phyloP scores from a whole-genome alignment of 176 grass and related monocot genomes.

The Cocos nucifera region DNA sequence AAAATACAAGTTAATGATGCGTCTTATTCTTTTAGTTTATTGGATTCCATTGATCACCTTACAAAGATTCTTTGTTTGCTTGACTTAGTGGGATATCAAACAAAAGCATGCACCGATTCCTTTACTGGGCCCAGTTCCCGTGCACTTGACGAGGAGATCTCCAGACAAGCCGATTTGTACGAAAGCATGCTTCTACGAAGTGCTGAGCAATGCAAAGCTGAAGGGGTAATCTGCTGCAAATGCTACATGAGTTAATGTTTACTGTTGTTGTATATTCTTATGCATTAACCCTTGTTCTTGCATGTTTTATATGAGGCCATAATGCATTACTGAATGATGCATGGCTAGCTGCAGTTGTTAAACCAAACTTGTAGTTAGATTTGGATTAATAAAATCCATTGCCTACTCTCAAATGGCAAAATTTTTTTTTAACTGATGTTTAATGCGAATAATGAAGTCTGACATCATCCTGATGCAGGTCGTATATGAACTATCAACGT shows the following conservation, averaged over 20 bases:
- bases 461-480: no score
- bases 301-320: no score
- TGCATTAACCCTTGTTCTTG: no score
- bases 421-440: no score
- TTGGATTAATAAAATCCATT: no score
- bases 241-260: not conserved
- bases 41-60: not conserved
- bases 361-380: no score
- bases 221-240: slow-evolving; percentile 23
- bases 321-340: no score
- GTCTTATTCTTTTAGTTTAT: not conserved
- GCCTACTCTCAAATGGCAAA: no score
- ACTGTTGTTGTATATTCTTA: slow-evolving; percentile 1
- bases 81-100: slow-evolving; percentile 56
- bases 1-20: not conserved
- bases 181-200: slow-evolving; percentile 31
- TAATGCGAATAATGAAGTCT: no score
- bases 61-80: slow-evolving; percentile 7
- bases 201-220: slow-evolving; percentile 30
- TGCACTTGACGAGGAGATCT: slow-evolving; percentile 38
- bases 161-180: slow-evolving; percentile 26
- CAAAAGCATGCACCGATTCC: slow-evolving; percentile 47
- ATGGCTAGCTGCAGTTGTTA: no score
- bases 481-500: no score
- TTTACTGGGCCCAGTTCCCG: slow-evolving; percentile 15